Evolutionary conservation across 306 rosid species (phyloP).

Genomic region (Hippophae gyantsensis): DNA sequence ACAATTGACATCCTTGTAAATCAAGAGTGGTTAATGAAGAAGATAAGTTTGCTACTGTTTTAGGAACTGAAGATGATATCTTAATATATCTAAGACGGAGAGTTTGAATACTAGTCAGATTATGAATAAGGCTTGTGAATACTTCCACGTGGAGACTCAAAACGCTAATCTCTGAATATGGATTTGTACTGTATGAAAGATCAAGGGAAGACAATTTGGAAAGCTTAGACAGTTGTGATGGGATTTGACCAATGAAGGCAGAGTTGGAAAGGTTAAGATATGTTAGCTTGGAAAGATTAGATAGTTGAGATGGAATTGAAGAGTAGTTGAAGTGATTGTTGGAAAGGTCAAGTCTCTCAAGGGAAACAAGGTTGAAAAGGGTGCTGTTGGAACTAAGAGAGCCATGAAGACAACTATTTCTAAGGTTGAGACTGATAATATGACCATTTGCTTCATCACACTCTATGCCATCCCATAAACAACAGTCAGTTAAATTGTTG

Average conservation of each 20-base stretch:
- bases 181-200: neutral
- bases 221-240: constrained; percentile 6
- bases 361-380: constrained; percentile 9
- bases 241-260: constrained; percentile 11
- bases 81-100: neutral
- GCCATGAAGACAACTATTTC: constrained; percentile 3
- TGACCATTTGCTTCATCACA: constrained; percentile 1
- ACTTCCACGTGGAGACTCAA: neutral
- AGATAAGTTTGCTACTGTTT: constrained; percentile 15
- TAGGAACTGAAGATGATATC: neutral
- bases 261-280: constrained; percentile 6
- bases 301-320: constrained; percentile 10
- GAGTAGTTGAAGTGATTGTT: constrained; percentile 17
- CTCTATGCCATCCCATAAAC: constrained; percentile 8
- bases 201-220: constrained; percentile 11
- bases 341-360: constrained; percentile 19
- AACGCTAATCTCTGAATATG: fast-evolving
- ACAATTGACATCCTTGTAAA: fast-evolving
- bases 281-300: constrained; percentile 6
- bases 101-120: constrained; percentile 4
- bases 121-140: constrained; percentile 1
- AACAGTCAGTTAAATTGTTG: neutral
- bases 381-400: constrained; percentile 6
- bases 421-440: constrained; percentile 4
- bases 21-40: constrained; percentile 2